A percentile compares a stretch with the other conserved stretches of the same genome.
Conservation (phyloP, 2,329 filamentous ascomycete genomes). For the Trichoderma arundinaceum region DNA sequence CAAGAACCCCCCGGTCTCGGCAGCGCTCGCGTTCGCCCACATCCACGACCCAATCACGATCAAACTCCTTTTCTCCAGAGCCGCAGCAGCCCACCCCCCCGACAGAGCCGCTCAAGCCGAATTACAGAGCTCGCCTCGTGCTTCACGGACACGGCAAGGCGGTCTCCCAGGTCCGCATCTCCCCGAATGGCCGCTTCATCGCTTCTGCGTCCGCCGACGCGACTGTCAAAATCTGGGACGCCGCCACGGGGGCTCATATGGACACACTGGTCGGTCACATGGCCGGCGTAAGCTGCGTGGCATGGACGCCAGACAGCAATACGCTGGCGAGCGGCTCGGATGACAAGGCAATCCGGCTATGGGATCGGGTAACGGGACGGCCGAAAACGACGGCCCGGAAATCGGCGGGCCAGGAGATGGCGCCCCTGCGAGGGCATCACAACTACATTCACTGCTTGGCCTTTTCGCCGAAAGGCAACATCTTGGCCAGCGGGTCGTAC, state of each 20-base stretch:
- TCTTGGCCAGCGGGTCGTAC: conserved; percentile 92
- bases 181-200: conserved; percentile 86
- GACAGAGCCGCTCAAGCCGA: conserved; percentile 61
- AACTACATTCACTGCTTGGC: conserved; percentile 95
- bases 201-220: conserved; percentile 89
- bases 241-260: conserved; percentile 75
- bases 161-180: conserved; percentile 86
- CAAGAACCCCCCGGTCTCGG: conserved; percentile 37
- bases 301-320: conserved; percentile 91
- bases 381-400: conserved; percentile 56
- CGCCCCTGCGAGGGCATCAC: conserved; percentile 81
- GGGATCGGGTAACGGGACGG: conserved; percentile 73
- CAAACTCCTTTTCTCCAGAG: conserved; percentile 39
- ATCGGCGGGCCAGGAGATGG: conserved; percentile 50
- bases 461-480: conserved; percentile 98
- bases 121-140: conserved; percentile 72
- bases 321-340: conserved; percentile 91
- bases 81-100: conserved; percentile 46
- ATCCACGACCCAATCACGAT: conserved; percentile 43
- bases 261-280: conserved; percentile 93
- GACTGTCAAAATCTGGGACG: conserved; percentile 90
- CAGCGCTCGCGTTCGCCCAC: conserved; percentile 41
- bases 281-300: conserved; percentile 87
- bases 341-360: conserved; percentile 93
- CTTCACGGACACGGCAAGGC: conserved; percentile 79